Conservation (phyloP, 352 stramenopile species). For the Globisporangium perplexum region DNA sequence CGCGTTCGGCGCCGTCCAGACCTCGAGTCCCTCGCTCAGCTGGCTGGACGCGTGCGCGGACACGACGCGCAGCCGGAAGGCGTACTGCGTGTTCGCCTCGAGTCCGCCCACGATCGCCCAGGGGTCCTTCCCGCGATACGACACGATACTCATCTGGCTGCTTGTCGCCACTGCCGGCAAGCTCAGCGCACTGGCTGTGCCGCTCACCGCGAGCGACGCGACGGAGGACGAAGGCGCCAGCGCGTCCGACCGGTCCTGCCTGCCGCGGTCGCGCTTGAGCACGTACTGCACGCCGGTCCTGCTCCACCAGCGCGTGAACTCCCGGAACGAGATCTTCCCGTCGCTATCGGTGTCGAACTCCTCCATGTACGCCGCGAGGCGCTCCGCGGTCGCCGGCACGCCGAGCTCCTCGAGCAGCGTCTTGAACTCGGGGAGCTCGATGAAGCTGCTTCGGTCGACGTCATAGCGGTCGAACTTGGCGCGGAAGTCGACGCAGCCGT, state of each 20-base stretch:
- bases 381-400: slow-evolving; percentile 70
- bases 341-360: slow-evolving; percentile 80
- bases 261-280: slow-evolving; percentile 60
- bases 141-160: slow-evolving; percentile 57
- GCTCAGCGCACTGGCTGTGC: neutral
- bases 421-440: slow-evolving; percentile 83
- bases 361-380: slow-evolving; percentile 75
- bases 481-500: slow-evolving; percentile 63
- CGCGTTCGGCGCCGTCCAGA: slow-evolving; percentile 55
- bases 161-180: slow-evolving; percentile 7
- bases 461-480: slow-evolving; percentile 76
- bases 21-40: slow-evolving; percentile 65
- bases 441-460: slow-evolving; percentile 57
- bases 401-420: slow-evolving; percentile 84
- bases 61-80: slow-evolving; percentile 78
- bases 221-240: neutral
- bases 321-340: slow-evolving; percentile 78
- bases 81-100: slow-evolving; percentile 80
- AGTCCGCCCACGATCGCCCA: slow-evolving; percentile 49
- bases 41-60: slow-evolving; percentile 67
- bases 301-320: slow-evolving; percentile 90
- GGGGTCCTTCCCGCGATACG: slow-evolving; percentile 62
- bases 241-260: neutral
- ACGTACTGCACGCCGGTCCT: slow-evolving; percentile 75
- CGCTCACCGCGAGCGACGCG: neutral